A percentile compares a stretch with the other conserved stretches of the same genome.
Evolutionary conservation across 2,329 filamentous ascomycete genomes (phyloP).

Genomic region (Thelonectria discophora): DNA sequence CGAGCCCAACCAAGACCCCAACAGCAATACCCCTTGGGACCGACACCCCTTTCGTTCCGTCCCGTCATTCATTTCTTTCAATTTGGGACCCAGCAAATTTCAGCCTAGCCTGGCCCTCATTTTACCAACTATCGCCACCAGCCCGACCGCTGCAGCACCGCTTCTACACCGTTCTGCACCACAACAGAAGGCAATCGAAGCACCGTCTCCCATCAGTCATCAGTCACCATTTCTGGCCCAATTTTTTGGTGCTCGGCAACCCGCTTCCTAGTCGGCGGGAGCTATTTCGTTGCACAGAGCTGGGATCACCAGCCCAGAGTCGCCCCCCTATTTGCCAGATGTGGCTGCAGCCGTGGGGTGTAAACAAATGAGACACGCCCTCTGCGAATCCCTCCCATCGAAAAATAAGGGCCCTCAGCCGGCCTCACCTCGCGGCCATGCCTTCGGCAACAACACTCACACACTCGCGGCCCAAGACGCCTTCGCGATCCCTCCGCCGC

Average conservation of each 20-base stretch:
- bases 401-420: slow-evolving; percentile 39
- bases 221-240: neutral
- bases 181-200: neutral
- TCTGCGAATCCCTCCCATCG: slow-evolving; percentile 32
- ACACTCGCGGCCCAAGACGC: slow-evolving; percentile 34
- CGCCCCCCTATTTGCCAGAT: slow-evolving; percentile 42
- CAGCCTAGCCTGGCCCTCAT: slow-evolving; percentile 15
- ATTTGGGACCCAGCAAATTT: slow-evolving; percentile 12
- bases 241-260: slow-evolving; percentile 27
- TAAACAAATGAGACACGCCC: slow-evolving; percentile 45
- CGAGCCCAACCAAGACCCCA: neutral
- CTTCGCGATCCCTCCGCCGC: slow-evolving; percentile 54
- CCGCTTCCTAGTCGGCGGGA: slow-evolving; percentile 24
- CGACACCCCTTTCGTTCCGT: neutral
- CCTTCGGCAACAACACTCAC: slow-evolving; percentile 37
- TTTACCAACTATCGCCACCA: slow-evolving; percentile 10
- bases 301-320: slow-evolving; percentile 34
- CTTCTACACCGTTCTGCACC: neutral
- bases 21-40: neutral
- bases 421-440: slow-evolving; percentile 38
- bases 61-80: slow-evolving; percentile 21
- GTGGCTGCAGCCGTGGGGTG: slow-evolving; percentile 37
- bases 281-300: slow-evolving; percentile 19
- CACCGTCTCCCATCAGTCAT: neutral
- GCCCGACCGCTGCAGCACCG: neutral